Conservation (phyloP, 148 eudicot genomes). For the Cornus florida region DNA sequence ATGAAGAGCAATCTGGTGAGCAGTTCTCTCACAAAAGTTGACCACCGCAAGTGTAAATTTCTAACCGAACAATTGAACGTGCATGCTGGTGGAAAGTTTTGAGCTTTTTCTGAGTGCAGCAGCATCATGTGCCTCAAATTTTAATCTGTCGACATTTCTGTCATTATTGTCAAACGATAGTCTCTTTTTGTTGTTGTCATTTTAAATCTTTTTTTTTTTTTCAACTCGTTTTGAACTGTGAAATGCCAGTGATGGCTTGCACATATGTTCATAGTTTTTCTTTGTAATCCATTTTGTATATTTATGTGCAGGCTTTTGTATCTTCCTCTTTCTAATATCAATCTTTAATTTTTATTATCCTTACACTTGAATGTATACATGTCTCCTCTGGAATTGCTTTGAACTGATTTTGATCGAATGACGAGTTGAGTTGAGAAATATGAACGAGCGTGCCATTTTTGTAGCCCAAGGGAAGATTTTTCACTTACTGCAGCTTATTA, state of each 20-base stretch:
- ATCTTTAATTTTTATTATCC: background rate
- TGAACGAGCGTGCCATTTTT: background rate
- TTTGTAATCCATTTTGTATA: background rate
- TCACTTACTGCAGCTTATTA: background rate
- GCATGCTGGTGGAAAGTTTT: background rate
- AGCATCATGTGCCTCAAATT: background rate
- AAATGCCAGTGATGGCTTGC: background rate
- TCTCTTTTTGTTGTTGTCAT: background rate
- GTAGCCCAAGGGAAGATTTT: background rate
- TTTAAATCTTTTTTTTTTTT: too few relatives aligned
- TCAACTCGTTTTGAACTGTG: background rate
- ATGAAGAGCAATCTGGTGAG: constrained; percentile 40
- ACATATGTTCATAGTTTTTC: background rate
- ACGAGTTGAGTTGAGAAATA: background rate
- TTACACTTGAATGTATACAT: background rate
- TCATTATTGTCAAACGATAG: background rate
- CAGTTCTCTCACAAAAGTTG: constrained; percentile 37
- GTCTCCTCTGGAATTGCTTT: background rate
- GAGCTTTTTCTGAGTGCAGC: constrained; percentile 3
- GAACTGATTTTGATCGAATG: background rate
- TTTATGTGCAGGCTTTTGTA: background rate
- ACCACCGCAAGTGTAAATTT: constrained; percentile 3
- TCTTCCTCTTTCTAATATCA: background rate
- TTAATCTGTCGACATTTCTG: constrained; percentile 14
- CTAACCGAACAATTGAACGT: background rate